A percentile compares a stretch with the other conserved stretches of the same genome.
Evolutionary conservation across 768 basidiomycete species (phyloP).

Genomic region (Mycena indigotica): DNA sequence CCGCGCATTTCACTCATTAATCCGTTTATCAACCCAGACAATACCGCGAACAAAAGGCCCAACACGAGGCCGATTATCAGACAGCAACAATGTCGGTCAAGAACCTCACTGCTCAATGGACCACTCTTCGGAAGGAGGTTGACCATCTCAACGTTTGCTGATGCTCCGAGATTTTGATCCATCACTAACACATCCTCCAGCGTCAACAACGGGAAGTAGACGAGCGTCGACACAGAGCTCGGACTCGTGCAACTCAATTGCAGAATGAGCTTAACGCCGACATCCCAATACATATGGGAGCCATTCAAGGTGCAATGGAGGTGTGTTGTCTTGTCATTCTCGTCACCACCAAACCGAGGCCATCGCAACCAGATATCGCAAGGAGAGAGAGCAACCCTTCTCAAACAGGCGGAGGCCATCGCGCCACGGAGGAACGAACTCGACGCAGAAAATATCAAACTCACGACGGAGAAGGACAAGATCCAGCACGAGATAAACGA

Average conservation of each 20-base stretch:
- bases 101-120: conserved; percentile 33
- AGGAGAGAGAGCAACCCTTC: conserved; percentile 48
- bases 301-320: conserved; percentile 54
- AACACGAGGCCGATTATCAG: conserved; percentile 41
- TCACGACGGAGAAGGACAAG: conserved; percentile 46
- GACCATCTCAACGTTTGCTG: conserved; percentile 38
- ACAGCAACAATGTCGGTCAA: conserved; percentile 29
- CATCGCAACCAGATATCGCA: no score
- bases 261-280: conserved; percentile 70
- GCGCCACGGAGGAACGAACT: conserved; percentile 46
- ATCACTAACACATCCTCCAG: conserved; percentile 24
- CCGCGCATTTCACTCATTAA: background rate
- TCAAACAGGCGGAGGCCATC: conserved; percentile 53
- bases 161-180: background rate
- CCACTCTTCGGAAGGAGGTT: conserved; percentile 29
- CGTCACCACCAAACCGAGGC: no score
- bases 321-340: conserved; percentile 37
- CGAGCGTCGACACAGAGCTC: conserved; percentile 32
- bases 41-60: conserved; percentile 42
- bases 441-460: conserved; percentile 45
- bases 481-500: conserved; percentile 53
- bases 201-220: conserved; percentile 31
- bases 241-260: conserved; percentile 39
- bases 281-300: conserved; percentile 62
- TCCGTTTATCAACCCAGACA: conserved; percentile 43